Base-by-base conservation (phyloP, 2,329 filamentous ascomycete genomes). In the Diaporthe helianthi region DNA sequence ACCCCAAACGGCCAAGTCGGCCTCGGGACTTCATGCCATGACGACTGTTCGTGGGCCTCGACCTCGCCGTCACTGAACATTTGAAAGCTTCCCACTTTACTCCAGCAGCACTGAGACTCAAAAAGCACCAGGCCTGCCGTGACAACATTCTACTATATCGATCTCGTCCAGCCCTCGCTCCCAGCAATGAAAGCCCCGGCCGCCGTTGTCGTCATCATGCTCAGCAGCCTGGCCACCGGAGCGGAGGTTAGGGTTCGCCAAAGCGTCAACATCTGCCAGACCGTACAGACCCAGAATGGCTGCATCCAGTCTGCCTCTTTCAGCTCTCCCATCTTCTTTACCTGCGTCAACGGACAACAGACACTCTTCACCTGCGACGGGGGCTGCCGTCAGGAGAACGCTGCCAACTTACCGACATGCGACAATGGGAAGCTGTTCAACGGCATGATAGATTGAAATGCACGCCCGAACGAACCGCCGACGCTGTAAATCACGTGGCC, bases 331-430 rank as follows among this genome's bases (percentile, higher is more conserved):
- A 58, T 67, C 52, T 67, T 55, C 41, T 67, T 67, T 24, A 67
- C 64, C 52, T 67, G 64, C 31, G 52, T 29, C 9, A 15, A 67
- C 12, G 64, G 64, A 24, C 38, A 55, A 17, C 64, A 67, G 36
- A 58, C 64, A 8, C 64, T 67, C n/a, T 67, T 58, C 29, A 67
- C 64, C 22, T 67, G 64, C 22, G 64, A 67, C 19, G 64, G 64
- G 22, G 64, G 64, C 52, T 67, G 64, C n/a, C 52, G 41, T 33
- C 64, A 67, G 22, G 24, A 31, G 8, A 67, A 67, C 17, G 64
- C 52, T 19, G 64, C 64, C 41, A 67, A 67, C 64, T 38, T 67
- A 22, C 64, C 64, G 38, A 67, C 64, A 19, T 67, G 64, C 19
- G 52, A 67, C 31, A 36, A 58, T 12, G 64, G 64, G 6, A 22